These are phyloP conservation scores for Penicillium sp. DNA, from an alignment of 2,329 filamentous ascomycete genomes.

Conservation along the genomic window DNA sequence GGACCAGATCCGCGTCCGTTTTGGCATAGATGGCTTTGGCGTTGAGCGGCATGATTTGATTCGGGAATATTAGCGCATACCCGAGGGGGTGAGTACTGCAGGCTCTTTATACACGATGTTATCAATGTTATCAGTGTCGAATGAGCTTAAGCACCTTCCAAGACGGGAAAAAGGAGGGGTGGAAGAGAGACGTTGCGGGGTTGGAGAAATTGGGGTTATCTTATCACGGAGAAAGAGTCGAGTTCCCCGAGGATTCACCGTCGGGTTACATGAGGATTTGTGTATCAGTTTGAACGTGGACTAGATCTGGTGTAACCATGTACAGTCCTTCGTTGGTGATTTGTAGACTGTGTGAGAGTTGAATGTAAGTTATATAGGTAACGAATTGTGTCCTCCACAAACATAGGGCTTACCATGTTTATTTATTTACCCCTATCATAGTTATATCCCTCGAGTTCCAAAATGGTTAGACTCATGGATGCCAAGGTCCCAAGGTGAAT, in stretches of 20 bases:
- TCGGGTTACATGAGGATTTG: background rate
- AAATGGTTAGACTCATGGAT: background rate
- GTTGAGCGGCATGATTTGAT: conserved; percentile 45
- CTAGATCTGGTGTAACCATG: too few relatives aligned
- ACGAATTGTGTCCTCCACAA: too few relatives aligned
- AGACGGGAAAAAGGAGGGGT: background rate
- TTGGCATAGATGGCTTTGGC: conserved; percentile 49
- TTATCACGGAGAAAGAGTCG: background rate
- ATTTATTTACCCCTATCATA: too few relatives aligned
- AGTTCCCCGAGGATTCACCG: background rate
- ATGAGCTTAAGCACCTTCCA: background rate
- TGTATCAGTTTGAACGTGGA: too few relatives aligned
- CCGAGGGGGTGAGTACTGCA: background rate
- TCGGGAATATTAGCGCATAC: background rate
- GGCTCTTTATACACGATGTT: conserved; percentile 1
- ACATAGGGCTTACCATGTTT: too few relatives aligned
- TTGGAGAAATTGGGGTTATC: conserved; percentile 11
- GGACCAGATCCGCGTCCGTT: conserved; percentile 40
- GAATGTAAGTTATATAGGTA: too few relatives aligned
- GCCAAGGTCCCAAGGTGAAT: background rate
- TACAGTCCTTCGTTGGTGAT: too few relatives aligned
- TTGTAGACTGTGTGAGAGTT: too few relatives aligned
- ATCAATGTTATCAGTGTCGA: background rate
- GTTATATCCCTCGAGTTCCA: too few relatives aligned
- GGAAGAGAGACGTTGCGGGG: conserved; percentile 2